Conservation (phyloP, 1,284 basidiomycete species). For the Irpex lacteus region DNA sequence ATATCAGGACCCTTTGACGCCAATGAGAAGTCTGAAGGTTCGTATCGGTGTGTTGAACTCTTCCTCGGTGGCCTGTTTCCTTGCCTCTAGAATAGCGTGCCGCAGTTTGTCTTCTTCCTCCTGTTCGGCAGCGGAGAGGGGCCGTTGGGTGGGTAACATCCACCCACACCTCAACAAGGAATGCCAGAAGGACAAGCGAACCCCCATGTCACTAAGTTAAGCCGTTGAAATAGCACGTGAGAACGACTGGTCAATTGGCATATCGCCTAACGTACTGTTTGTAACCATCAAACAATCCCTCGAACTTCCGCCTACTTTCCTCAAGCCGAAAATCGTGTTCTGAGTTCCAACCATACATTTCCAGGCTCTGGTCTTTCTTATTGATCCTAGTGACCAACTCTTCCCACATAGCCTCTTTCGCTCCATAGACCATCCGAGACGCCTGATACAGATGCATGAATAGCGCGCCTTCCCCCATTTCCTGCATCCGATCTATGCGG, state of each 20-base stretch:
- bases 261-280: conserved; percentile 40
- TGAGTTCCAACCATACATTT: conserved; percentile 58
- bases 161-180: conserved; percentile 59
- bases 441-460: conserved; percentile 70
- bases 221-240: not conserved
- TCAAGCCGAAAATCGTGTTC: conserved; percentile 54
- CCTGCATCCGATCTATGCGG: conserved; percentile 41
- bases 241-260: not conserved
- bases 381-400: conserved; percentile 41
- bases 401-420: conserved; percentile 78
- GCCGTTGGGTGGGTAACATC: conserved; percentile 54
- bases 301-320: conserved; percentile 49
- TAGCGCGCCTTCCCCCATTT: conserved; percentile 54
- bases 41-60: conserved; percentile 56
- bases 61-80: conserved; percentile 47
- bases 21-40: conserved; percentile 57
- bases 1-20: conserved; percentile 44
- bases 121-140: conserved; percentile 60
- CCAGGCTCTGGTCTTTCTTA: conserved; percentile 46
- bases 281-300: conserved; percentile 59
- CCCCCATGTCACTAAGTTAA: conserved; percentile 58
- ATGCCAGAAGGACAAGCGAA: conserved; percentile 65
- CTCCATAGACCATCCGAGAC: conserved; percentile 60
- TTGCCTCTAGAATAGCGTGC: conserved; percentile 59
- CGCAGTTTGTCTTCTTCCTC: conserved; percentile 64